phyloP scores from a whole-genome alignment of 352 stramenopile genomes.

The Globisporangium spiculum region DNA sequence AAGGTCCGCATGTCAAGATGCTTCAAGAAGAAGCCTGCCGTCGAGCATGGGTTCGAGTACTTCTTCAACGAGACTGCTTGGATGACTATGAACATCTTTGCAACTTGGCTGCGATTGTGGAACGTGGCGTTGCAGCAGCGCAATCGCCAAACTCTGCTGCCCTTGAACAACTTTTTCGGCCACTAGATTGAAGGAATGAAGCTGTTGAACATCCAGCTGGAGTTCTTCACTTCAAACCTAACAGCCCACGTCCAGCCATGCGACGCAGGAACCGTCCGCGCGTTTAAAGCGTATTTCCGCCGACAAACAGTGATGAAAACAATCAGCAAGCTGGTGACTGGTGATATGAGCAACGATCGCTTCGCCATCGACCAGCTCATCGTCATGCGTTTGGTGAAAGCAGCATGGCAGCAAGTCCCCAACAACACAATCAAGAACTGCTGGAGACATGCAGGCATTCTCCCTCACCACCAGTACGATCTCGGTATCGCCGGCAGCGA shows the following conservation, averaged over 20 bases:
- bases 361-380: not conserved
- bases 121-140: not conserved
- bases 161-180: constrained; percentile 3
- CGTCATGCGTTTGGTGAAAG: not conserved
- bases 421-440: constrained; percentile 1
- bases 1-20: not conserved
- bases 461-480: not conserved
- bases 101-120: not conserved
- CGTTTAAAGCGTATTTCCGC: constrained; percentile 4
- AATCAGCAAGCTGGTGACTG: constrained; percentile 3
- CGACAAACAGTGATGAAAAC: not conserved
- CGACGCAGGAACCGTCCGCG: not conserved
- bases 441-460: constrained; percentile 5
- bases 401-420: constrained; percentile 1
- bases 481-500: not conserved
- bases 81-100: constrained; percentile 6
- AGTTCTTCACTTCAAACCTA: not conserved
- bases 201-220: constrained; percentile 1
- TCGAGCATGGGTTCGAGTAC: not conserved
- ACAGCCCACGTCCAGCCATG: not conserved
- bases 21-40: constrained; percentile 1
- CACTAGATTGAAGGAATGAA: constrained; percentile 4
- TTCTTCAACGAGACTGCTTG: constrained; percentile 4
- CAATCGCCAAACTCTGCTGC: not conserved
- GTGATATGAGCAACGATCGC: constrained; percentile 3